These are phyloP conservation scores for Penicillium freii DNA, from an alignment of 2,329 filamentous ascomycete species.

Conservation along the genomic window DNA sequence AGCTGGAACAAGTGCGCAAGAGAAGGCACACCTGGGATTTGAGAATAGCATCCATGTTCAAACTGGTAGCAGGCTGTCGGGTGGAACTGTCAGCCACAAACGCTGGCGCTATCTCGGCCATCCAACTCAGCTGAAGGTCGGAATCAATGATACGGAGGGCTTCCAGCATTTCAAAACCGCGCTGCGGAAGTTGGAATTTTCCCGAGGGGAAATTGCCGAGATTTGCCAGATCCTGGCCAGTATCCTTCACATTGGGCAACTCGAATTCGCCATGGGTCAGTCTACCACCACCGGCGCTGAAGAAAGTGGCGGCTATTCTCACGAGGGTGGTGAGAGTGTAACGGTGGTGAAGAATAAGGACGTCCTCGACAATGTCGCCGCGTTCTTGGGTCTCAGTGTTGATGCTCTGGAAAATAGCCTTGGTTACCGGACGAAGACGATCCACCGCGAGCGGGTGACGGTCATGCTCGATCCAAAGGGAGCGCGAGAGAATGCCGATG, in stretches of 20 bases:
- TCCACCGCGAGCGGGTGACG: slow-evolving; percentile 94
- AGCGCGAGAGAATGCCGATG: slow-evolving; percentile 86
- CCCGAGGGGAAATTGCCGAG: slow-evolving; percentile 88
- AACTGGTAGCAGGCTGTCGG: slow-evolving; percentile 52
- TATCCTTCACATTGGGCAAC: slow-evolving; percentile 95
- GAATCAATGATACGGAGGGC: slow-evolving; percentile 91
- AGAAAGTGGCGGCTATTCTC: slow-evolving; percentile 93
- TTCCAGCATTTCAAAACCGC: slow-evolving; percentile 98
- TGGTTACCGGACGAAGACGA: slow-evolving; percentile 94
- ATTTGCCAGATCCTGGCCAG: slow-evolving; percentile 92
- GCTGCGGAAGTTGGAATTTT: slow-evolving; percentile 88
- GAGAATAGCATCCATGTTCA: slow-evolving; percentile 47
- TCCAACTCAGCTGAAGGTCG: slow-evolving; percentile 93
- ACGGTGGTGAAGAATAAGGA: slow-evolving; percentile 95
- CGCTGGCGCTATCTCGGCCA: slow-evolving; percentile 96
- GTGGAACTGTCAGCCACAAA: slow-evolving; percentile 61
- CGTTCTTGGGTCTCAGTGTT: slow-evolving; percentile 85
- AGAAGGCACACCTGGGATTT: slow-evolving; percentile 80
- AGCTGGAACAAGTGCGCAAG: slow-evolving; percentile 83
- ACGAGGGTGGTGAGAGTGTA: slow-evolving; percentile 82
- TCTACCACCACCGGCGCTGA: slow-evolving; percentile 76
- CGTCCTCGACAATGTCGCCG: slow-evolving; percentile 77
- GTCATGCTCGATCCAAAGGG: slow-evolving; percentile 94
- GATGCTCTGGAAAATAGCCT: slow-evolving; percentile 82
- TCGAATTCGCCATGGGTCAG: slow-evolving; percentile 83